Evolutionary conservation across 1,284 basidiomycete species (phyloP), one percentile per base, ranked within the genome.

Genomic region (Cutaneotrichosporon arboriforme): DNA sequence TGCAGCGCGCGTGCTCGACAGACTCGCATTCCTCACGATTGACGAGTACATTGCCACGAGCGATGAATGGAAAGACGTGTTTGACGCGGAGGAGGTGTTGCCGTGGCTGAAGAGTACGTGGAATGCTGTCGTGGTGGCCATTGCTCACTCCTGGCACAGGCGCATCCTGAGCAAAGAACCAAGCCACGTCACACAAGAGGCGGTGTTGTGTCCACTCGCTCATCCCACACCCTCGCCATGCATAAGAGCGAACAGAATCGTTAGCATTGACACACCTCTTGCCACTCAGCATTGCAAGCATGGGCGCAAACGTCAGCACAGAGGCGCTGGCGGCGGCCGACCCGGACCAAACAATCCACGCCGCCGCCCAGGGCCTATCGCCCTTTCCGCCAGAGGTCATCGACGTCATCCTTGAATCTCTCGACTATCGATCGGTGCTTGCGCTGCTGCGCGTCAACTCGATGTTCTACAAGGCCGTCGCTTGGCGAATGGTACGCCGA

Each of bases 11-110:
- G 35, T 38, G 13, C 33, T 66, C 38, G 61, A 61, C 35, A 52
- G 39, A 4, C 36, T 56, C 21, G 4, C 40, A 4, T 42, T 45
- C 14, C 2, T 52, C 26, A 35, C 37, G 1, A 54, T 57, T 36
- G 46, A 59, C 20, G 61, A 66, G 41, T 49, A 61, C 40, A 44
- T 46, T 15, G 42, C 31, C 10, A 46, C 36, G 12, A 31, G 15
- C 22, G 26, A 31, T 10, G 17, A 46, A 17, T 45, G 36, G 42
- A 42, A 35, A 14, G 48, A 54, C n/a, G 48, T 48, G 17, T 51
- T 52, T 20, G 45, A 54, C 12, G n/a, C 44, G 20, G 36, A 37
- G 8, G 49, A 55, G 35, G 26, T 55, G 10, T 20, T 9, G 34
- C 26, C 43, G 20, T 59, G 49, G 45, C 33, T 26, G 21, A 43